Evolutionary conservation across 345 rosid genomes (phyloP), one percentile per base, ranked within the genome.

Genomic region (Clausena lansium): DNA sequence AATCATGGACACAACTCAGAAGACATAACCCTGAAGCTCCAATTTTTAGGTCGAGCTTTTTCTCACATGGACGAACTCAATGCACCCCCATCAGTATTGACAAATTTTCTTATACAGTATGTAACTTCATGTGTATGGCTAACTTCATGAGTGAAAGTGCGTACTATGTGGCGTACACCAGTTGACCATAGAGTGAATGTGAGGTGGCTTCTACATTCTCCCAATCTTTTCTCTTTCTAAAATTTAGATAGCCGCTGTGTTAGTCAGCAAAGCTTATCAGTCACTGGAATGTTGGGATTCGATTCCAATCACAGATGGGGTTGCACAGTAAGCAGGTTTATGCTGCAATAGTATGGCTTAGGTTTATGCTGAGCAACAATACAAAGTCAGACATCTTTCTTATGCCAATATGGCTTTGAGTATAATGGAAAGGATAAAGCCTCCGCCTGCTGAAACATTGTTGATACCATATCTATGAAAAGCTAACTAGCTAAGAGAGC

Each of bases 161-260:
- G 38, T 25, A 33, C 58, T 36, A 64, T 58, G 71, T 76, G 79
- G 74, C 22, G 55, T 73, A 83, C 66, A 82, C 67, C 70, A 76
- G 82, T 64, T 80, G 77, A 73, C 74, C n/a, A 71, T 27, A 76
- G 81, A 63, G 82, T 76, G 75, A 32, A 64, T 28, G 59, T 68
- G 64, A 82, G 80, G 77, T 85, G 84, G 82, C 57, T 82, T 71
- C 80, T 80, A 76, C 73, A 74, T 77, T 67, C 57, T 59, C 68
- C 15, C 4, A 41, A 52, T 75, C 70, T 10, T 74, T 64, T 76
- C 52, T 60, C 35, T 52, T 35, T 72, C 77, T 39, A 35, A 38
- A 78, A 36, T 14, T 60, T 25, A 19, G n/a, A 76, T 33, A 33
- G 67, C 79, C 68, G 41, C 25, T 22, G 33, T 65, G 71, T 79